Conservation (phyloP, 202 grass and related monocot genomes). For the Setaria italica region DNA sequence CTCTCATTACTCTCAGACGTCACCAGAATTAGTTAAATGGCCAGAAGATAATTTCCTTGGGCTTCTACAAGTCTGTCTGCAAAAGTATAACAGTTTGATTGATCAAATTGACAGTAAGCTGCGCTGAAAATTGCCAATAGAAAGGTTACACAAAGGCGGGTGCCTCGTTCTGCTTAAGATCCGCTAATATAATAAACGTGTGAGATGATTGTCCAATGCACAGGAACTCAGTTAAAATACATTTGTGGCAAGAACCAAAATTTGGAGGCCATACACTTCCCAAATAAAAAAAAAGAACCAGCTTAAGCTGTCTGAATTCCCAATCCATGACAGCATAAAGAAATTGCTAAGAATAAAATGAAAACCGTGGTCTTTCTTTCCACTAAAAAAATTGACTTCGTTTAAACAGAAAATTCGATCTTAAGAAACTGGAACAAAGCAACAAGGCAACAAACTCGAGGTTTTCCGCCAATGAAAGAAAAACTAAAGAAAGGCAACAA, state of each 20-base stretch:
- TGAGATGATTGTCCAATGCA: background rate
- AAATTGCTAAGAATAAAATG: background rate
- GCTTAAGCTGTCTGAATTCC: background rate
- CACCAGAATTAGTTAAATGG: background rate
- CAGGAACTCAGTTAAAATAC: background rate
- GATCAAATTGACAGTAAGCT: slow-evolving; percentile 17
- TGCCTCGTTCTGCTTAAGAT: background rate
- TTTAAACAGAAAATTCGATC: background rate
- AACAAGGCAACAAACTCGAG: background rate
- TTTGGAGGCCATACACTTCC: background rate
- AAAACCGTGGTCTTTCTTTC: background rate
- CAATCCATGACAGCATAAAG: background rate
- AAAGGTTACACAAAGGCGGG: background rate
- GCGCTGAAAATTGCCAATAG: background rate
- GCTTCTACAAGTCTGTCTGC: slow-evolving; percentile 10
- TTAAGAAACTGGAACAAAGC: background rate
- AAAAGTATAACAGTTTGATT: slow-evolving; percentile 1
- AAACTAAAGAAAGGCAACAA: background rate
- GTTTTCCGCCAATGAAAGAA: background rate
- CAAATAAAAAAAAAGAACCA: background rate
- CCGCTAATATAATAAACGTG: background rate
- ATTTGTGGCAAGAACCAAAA: background rate
- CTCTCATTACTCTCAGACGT: slow-evolving; percentile 11
- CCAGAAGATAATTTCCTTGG: background rate
- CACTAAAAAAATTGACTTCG: background rate